Evolutionary conservation across 1,284 basidiomycete genomes (phyloP), one percentile per base, ranked within the genome.

Genomic region (Malassezia brasiliensis): DNA sequence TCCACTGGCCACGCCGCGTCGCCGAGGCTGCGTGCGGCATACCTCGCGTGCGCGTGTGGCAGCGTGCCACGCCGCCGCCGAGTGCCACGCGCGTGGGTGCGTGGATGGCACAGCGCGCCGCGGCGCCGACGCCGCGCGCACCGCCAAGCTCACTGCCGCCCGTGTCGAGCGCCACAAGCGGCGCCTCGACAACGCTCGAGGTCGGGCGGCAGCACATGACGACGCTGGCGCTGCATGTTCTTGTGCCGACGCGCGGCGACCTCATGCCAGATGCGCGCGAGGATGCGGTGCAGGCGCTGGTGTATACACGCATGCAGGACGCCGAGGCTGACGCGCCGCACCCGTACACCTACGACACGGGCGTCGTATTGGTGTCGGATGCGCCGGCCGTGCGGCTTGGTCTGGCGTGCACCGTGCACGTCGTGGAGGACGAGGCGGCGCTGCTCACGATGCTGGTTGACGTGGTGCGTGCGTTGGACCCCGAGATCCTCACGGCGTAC

Each of bases 401-500:
- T 3, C 47, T 72, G 2, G 56, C 56, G 15, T 51, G 67, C 14
- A 58, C 73, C 1, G 69, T 85, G 17, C 81, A 85, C 49, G 70
- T 80, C 10, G 83, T 88, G 14, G 76, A 82, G 0, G 80, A 75
- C 45, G 91, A 98, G 76, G 77, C 90, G 11, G 90, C 90, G 30
- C 76, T 96, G 15, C 78, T 96, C 56, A 91, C 93, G 64, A 78
- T 78, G 42, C 69, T 90, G 8, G 79, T 89, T 30, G 89, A 96
- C 67, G 76, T 84, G 20, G 82, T 94, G 1, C 76, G 83, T 22
- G 81, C 83, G 0, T 78, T 87, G 67, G 90, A 98, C 75, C 93
- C 93, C 0, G 93, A 98, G 72, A 85, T 96, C 40, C 72, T 98
- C 2, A 81, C 83, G 0, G 93, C 93, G 9, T 96, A 89, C 87